Percentiles rank a stretch among this genome's conserved stretches.
Conservation (phyloP, 352 stramenopile genomes). For the Phytopythium aichiense region DNA sequence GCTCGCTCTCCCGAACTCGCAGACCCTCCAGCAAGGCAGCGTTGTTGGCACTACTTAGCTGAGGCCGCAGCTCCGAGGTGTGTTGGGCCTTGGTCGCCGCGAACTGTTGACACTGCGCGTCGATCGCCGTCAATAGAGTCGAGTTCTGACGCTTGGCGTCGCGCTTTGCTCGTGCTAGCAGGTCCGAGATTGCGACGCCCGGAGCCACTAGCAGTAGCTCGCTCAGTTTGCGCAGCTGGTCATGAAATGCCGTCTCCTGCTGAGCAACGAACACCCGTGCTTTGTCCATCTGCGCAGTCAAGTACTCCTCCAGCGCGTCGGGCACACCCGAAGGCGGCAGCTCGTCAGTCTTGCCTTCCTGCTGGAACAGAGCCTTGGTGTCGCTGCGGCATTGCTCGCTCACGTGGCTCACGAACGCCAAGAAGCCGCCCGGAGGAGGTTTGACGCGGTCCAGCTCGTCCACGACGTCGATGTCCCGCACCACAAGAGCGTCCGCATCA, state of each 20-base stretch:
- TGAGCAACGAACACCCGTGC: conserved; percentile 44
- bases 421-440: conserved; percentile 23
- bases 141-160: conserved; percentile 11
- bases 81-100: conserved; percentile 46
- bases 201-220: conserved; percentile 56
- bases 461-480: conserved; percentile 39
- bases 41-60: conserved; percentile 77
- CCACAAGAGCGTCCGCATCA: conserved; percentile 6
- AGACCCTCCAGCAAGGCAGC: conserved; percentile 39
- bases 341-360: conserved; percentile 68
- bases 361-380: conserved; percentile 42
- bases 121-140: conserved; percentile 20
- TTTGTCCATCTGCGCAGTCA: conserved; percentile 58
- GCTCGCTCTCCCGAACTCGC: conserved; percentile 44
- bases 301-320: conserved; percentile 68
- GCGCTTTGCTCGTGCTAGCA: conserved; percentile 21
- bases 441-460: conserved; percentile 29
- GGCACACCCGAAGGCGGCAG: conserved; percentile 56
- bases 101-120: conserved; percentile 30
- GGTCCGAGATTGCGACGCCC: conserved; percentile 32
- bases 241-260: conserved; percentile 48
- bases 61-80: conserved; percentile 49
- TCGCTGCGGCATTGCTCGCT: conserved; percentile 51
- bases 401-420: conserved; percentile 58
- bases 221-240: conserved; percentile 59